phyloP scores from a whole-genome alignment of 1,284 basidiomycete genomes.

The Ganoderma boninense region DNA sequence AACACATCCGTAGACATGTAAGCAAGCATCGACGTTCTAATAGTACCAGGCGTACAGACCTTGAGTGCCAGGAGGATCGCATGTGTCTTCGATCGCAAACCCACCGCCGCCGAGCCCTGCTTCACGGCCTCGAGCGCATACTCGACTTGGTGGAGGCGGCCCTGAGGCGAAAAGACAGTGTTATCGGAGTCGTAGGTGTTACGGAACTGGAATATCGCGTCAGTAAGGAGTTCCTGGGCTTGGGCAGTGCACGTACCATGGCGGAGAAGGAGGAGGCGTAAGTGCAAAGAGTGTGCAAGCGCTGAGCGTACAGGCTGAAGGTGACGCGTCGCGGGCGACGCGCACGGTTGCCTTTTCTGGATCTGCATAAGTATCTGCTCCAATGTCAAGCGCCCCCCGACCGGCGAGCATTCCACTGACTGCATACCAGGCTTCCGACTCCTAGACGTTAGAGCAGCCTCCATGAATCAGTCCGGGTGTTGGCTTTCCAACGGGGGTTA shows the following conservation, averaged over 20 bases:
- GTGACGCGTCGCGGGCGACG: constrained; percentile 40
- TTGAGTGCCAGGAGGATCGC: constrained; percentile 83
- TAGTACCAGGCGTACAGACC: background rate
- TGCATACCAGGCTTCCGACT: too few species aligned
- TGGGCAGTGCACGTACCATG: constrained; percentile 29
- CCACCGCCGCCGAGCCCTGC: constrained; percentile 98
- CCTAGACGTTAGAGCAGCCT: too few species aligned
- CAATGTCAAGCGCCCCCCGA: background rate
- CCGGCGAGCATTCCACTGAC: background rate
- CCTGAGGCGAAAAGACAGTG: constrained; percentile 95
- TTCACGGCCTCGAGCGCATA: constrained; percentile 99
- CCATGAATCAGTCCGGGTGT: too few species aligned
- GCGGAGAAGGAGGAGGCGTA: constrained; percentile 19
- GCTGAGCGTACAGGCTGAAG: constrained; percentile 23
- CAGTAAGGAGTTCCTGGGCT: background rate
- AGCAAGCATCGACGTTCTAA: background rate
- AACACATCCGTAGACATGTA: background rate
- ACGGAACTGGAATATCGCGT: constrained; percentile 71
- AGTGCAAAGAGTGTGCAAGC: constrained; percentile 23
- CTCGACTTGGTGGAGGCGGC: constrained; percentile 94
- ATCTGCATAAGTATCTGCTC: constrained; percentile 3
- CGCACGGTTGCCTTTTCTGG: constrained; percentile 34
- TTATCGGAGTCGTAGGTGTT: constrained; percentile 98
- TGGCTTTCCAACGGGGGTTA: background rate
- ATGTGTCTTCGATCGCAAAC: constrained; percentile 94